A percentile compares a stretch with the other conserved stretches of the same genome.
phyloP scores from a whole-genome alignment of 192 early-diverging fungal species.

The Umbelopsis sp. region DNA sequence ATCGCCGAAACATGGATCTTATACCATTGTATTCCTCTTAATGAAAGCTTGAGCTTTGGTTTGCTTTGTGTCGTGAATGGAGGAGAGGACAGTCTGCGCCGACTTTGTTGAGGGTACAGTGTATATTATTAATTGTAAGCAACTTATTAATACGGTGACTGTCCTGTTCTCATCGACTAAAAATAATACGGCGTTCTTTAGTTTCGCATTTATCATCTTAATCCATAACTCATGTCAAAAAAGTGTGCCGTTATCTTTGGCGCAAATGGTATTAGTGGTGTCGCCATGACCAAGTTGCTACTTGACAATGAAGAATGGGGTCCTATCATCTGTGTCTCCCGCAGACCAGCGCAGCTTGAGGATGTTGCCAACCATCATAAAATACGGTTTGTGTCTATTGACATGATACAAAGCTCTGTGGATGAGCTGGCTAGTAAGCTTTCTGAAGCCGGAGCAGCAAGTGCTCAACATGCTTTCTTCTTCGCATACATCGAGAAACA shows the following conservation, averaged over 20 bases:
- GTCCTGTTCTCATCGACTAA: too few relatives aligned
- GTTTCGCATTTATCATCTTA: too few relatives aligned
- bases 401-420: not conserved
- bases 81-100: too few relatives aligned
- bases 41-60: too few relatives aligned
- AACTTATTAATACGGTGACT: too few relatives aligned
- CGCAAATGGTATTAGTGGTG: constrained; percentile 2
- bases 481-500: constrained; percentile 7
- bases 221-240: not conserved
- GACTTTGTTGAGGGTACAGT: too few relatives aligned
- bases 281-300: not conserved
- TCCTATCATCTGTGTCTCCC: constrained; percentile 11
- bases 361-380: not conserved
- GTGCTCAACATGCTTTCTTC: not conserved
- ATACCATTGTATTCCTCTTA: too few relatives aligned
- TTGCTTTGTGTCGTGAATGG: too few relatives aligned
- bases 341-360: constrained; percentile 1
- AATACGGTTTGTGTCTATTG: constrained; percentile 1
- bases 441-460: not conserved
- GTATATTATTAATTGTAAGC: too few relatives aligned
- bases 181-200: too few relatives aligned
- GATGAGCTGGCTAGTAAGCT: constrained; percentile 5
- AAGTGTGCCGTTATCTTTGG: constrained; percentile 15
- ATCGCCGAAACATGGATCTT: too few relatives aligned
- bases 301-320: constrained; percentile 5